A percentile compares a stretch with the other conserved stretches of the same genome.
These are phyloP conservation scores for Lophium mytilinum DNA, from an alignment of 495 filamentous ascomycete genomes.

Conservation along the genomic window DNA sequence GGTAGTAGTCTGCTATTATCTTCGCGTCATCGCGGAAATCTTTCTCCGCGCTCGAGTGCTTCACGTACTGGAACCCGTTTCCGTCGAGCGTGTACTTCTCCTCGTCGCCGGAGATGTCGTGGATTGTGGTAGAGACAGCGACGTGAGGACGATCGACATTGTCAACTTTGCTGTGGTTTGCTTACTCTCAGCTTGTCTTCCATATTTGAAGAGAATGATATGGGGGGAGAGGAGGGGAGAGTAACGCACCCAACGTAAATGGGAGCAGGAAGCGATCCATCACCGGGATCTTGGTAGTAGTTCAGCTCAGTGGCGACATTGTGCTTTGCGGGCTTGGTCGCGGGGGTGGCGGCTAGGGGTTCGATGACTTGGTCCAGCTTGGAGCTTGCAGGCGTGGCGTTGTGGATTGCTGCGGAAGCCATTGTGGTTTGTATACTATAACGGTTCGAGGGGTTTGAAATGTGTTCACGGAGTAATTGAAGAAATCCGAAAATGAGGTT, in stretches of 20 bases:
- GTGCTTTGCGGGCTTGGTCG: conserved; percentile 3
- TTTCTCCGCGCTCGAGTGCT: conserved; percentile 41
- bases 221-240: no score
- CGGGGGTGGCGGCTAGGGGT: no score
- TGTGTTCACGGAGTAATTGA: no score
- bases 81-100: conserved; percentile 55
- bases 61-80: conserved; percentile 61
- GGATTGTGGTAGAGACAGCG: conserved; percentile 47
- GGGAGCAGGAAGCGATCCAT: conserved; percentile 52
- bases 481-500: no score
- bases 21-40: conserved; percentile 58
- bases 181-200: no score
- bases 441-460: no score
- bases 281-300: conserved; percentile 59
- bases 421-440: no score
- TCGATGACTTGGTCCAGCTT: no score
- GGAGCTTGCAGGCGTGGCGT: no score
- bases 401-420: no score
- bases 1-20: conserved; percentile 66
- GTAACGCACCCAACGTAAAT: conserved; percentile 48
- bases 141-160: conserved; percentile 44
- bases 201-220: no score
- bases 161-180: no score
- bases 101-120: conserved; percentile 61
- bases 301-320: conserved; percentile 50